Conservation (phyloP, 441 rosid genomes). For the Geranium incanum region DNA sequence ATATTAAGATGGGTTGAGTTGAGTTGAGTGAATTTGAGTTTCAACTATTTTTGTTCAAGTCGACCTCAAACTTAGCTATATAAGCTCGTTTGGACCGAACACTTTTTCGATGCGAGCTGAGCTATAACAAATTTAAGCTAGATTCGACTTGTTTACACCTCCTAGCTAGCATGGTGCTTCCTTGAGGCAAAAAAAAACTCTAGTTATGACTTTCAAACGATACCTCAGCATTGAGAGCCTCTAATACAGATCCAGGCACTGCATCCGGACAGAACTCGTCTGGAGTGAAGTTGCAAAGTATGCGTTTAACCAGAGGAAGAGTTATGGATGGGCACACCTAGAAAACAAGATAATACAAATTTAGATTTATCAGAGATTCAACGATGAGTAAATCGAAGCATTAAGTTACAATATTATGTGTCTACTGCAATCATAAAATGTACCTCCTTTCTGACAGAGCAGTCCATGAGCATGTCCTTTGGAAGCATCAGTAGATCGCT, state of each 20-base stretch:
- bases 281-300: constrained; percentile 56
- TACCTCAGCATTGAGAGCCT: constrained; percentile 77
- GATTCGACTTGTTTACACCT: too few relatives aligned
- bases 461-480: constrained; percentile 75
- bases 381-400: background rate
- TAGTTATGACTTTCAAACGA: constrained; percentile 12
- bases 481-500: constrained; percentile 99
- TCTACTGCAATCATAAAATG: background rate
- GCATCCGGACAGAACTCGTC: constrained; percentile 96
- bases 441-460: constrained; percentile 78
- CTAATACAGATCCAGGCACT: constrained; percentile 65
- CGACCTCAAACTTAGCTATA: too few relatives aligned
- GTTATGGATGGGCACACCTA: constrained; percentile 90
- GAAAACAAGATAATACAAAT: constrained; percentile 11
- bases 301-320: constrained; percentile 65
- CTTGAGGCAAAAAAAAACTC: too few relatives aligned
- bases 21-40: too few relatives aligned
- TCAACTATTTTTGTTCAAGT: too few relatives aligned
- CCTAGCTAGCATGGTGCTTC: too few relatives aligned
- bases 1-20: too few relatives aligned
- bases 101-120: too few relatives aligned
- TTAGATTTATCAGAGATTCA: constrained; percentile 7
- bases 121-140: too few relatives aligned
- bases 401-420: background rate
- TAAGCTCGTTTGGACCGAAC: too few relatives aligned